A percentile compares a stretch with the other conserved stretches of the same genome.
Evolutionary conservation across 2,329 filamentous ascomycete genomes (phyloP).

Genomic region (Clathrospora elynae): DNA sequence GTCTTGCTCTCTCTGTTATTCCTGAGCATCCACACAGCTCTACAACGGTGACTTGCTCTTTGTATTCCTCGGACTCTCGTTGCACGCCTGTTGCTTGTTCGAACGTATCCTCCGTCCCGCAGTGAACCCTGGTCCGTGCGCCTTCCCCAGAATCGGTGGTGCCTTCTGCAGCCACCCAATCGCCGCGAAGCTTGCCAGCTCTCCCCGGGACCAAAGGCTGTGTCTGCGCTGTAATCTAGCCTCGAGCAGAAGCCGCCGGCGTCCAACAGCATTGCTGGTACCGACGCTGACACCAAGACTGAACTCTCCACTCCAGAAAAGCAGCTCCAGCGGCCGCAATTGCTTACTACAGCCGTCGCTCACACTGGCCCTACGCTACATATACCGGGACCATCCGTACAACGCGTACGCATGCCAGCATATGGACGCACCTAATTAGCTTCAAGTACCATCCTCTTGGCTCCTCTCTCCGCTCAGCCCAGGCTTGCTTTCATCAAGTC

Average conservation of each 20-base stretch:
- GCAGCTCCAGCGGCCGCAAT: slow-evolving; percentile 13
- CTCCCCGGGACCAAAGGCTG: slow-evolving; percentile 30
- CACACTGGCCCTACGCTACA: slow-evolving; percentile 16
- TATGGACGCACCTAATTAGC: slow-evolving; percentile 20
- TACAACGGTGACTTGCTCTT: slow-evolving; percentile 13
- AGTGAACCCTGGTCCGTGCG: slow-evolving; percentile 20
- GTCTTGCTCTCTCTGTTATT: slow-evolving; percentile 8
- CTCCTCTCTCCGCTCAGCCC: slow-evolving; percentile 13
- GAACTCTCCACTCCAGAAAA: slow-evolving; percentile 15
- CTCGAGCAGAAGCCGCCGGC: slow-evolving; percentile 28
- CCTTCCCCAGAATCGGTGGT: slow-evolving; percentile 18
- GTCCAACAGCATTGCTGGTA: slow-evolving; percentile 22
- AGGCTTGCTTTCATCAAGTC: slow-evolving; percentile 13
- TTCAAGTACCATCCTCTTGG: slow-evolving; percentile 15
- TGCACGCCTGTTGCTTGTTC: slow-evolving; percentile 8
- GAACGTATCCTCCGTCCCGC: too few relatives aligned
- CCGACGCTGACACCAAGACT: slow-evolving; percentile 22
- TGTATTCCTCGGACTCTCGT: slow-evolving; percentile 3
- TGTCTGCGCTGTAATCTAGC: slow-evolving; percentile 36
- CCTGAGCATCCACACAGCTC: slow-evolving; percentile 21
- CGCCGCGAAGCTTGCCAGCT: slow-evolving; percentile 34
- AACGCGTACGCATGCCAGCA: slow-evolving; percentile 17
- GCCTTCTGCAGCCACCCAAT: slow-evolving; percentile 29
- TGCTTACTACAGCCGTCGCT: slow-evolving; percentile 12
- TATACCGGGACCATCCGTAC: slow-evolving; percentile 22